phyloP scores from a whole-genome alignment of 1,284 basidiomycete genomes.

The Trametes polyzona region DNA sequence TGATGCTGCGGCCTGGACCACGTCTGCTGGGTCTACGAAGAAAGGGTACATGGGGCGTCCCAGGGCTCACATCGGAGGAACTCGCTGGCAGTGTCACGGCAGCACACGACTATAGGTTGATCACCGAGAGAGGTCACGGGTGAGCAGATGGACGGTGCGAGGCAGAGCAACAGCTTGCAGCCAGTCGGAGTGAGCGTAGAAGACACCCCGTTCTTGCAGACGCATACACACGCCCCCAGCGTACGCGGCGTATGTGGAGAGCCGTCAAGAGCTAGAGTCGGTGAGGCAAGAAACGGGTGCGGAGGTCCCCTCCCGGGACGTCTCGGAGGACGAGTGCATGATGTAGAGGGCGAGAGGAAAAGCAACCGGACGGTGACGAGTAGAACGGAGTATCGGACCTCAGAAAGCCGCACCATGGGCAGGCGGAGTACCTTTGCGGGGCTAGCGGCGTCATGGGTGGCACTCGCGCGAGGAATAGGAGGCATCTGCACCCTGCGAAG shows the following conservation, averaged over 20 bases:
- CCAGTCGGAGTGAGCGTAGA: constrained; percentile 13
- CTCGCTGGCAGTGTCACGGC: constrained; percentile 1
- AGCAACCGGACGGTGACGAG: constrained; percentile 3
- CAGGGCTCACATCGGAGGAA: constrained; percentile 5
- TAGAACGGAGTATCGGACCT: not conserved
- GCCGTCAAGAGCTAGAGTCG: constrained; percentile 1
- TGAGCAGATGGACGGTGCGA: not conserved
- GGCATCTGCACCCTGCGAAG: not conserved
- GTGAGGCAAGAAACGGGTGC: not conserved
- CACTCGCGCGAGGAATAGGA: not conserved
- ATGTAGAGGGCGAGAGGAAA: not conserved
- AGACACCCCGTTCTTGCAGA: constrained; percentile 14
- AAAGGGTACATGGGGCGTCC: not conserved
- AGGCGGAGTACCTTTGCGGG: not conserved
- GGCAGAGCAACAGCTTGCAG: not conserved
- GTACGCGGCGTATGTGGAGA: not conserved
- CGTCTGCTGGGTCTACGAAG: not conserved
- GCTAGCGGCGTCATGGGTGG: constrained; percentile 2
- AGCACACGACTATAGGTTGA: constrained; percentile 8
- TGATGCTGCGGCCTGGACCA: not conserved
- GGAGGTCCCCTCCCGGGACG: not conserved
- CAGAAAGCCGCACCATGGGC: not conserved
- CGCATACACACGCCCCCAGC: not conserved
- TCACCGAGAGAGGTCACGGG: constrained; percentile 4
- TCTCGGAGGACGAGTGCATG: not conserved